Conservation (phyloP, 75 land plant species). For the Adiantum capillusveneris region DNA sequence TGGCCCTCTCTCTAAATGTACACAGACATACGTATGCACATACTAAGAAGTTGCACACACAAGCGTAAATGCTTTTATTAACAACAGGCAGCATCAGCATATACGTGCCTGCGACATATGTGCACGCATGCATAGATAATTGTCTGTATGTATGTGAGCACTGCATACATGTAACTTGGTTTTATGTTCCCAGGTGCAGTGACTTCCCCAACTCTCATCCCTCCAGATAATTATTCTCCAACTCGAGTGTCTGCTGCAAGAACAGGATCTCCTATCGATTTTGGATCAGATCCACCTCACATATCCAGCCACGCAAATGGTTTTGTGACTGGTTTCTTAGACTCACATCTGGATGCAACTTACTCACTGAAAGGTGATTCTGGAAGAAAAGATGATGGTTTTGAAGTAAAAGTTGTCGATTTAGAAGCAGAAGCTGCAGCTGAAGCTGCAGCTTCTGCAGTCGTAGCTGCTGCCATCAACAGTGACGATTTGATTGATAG, state of each 20-base stretch:
- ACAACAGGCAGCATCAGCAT: too few species aligned
- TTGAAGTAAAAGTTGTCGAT: conserved; percentile 37
- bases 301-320: too few species aligned
- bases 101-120: too few species aligned
- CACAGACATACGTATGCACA: too few species aligned
- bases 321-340: not conserved
- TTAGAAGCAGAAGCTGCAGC: conserved; percentile 85
- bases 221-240: conserved; percentile 39
- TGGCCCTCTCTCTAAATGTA: too few species aligned
- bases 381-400: conserved; percentile 14
- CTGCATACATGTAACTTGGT: too few species aligned
- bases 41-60: too few species aligned
- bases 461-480: conserved; percentile 89
- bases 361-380: not conserved
- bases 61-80: too few species aligned
- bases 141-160: not conserved
- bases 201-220: conserved; percentile 69
- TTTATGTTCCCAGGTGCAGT: conserved; percentile 64
- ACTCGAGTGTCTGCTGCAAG: too few species aligned
- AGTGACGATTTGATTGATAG: conserved; percentile 62
- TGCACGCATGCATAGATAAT: not conserved
- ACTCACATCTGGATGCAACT: not conserved
- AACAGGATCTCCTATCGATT: not conserved
- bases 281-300: not conserved
- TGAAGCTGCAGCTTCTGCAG: conserved; percentile 96